phyloP scores from a whole-genome alignment of 176 grass and related monocot genomes.

The Lolium perenne region DNA sequence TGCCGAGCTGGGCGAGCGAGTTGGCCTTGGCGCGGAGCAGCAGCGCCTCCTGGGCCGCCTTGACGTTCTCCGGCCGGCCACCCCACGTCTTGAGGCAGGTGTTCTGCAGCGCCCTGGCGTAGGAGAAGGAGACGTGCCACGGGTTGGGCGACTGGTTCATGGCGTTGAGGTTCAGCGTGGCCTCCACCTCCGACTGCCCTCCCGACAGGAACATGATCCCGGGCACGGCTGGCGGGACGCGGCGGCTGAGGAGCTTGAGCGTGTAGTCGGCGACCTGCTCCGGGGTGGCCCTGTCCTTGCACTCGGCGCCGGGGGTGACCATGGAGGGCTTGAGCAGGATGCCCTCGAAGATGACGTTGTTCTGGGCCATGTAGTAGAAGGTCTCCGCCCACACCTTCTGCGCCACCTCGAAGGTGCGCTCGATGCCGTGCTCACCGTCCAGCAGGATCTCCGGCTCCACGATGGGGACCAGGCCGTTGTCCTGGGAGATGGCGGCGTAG shows the following conservation, averaged over 20 bases:
- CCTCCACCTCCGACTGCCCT: slow-evolving; percentile 72
- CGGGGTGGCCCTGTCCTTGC: slow-evolving; percentile 49
- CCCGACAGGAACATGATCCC: slow-evolving; percentile 70
- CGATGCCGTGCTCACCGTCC: slow-evolving; percentile 55
- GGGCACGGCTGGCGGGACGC: slow-evolving; percentile 64
- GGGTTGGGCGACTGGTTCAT: slow-evolving; percentile 76
- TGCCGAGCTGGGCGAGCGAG: slow-evolving; percentile 64
- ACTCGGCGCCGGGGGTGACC: slow-evolving; percentile 64
- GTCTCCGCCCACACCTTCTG: slow-evolving; percentile 53
- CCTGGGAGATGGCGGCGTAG: slow-evolving; percentile 70
- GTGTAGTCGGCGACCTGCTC: slow-evolving; percentile 66
- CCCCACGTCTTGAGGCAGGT: slow-evolving; percentile 67
- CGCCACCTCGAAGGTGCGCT: slow-evolving; percentile 50
- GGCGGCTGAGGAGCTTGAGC: slow-evolving; percentile 54
- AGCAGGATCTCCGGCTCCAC: slow-evolving; percentile 70
- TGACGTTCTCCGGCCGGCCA: slow-evolving; percentile 60
- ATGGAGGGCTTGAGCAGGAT: slow-evolving; percentile 66
- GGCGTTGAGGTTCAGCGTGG: slow-evolving; percentile 67
- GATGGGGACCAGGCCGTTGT: slow-evolving; percentile 65
- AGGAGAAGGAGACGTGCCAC: slow-evolving; percentile 72
- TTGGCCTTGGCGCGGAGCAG: slow-evolving; percentile 65
- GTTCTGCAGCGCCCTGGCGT: slow-evolving; percentile 68
- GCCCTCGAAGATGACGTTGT: slow-evolving; percentile 63
- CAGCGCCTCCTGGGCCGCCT: slow-evolving; percentile 65
- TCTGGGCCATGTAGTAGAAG: slow-evolving; percentile 63